Base-by-base conservation (phyloP, 2,329 filamentous ascomycete species). In the Epichloe amarillans region DNA sequence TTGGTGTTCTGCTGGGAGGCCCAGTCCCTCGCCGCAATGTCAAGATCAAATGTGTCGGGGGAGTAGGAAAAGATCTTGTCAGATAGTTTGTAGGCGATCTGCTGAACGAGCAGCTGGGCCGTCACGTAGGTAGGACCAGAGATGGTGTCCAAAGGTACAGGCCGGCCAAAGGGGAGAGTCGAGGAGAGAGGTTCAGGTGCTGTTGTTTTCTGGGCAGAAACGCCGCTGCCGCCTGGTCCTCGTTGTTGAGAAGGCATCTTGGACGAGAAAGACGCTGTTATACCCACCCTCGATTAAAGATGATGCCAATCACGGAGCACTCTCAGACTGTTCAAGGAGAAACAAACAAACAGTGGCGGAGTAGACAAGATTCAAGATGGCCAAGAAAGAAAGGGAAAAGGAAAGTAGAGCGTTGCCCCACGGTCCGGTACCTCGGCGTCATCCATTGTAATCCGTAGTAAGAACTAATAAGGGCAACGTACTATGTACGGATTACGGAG, bases 11-110 rank as follows among this genome's bases (percentile, higher is more conserved):
- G 73, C 55, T 79, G 71, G 30, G 71, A 68, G 47, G 80, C 76
- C 93, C 93, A 98, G 58, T 80, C 70, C 67, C 84, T 86, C 50
- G 87, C 83, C 45, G 90, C 88, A 55, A 83, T 69, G 66, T 97
- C 91, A 56, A 98, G 78, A 64, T 94, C 87, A 63, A 96, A 97
- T 14, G 88, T 86, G 62, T 95, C 87, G 30, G 90, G 88, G 3
- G 91, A 97, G 74, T 95, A 97, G 51, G 90, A 86, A 73, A 95
- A 98, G 71, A 97, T 83, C 76, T 95, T 95, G 75, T 97, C 90
- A 51, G 91, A 97, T 54, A 98, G 77, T 56, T 87, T 80, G 72
- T 95, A 98, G 54, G 91, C 88, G 57, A 97, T 85, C 70, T 98
- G 93, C 73, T 98, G 93, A 57, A 97, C 85, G 51, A 98, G 80